Conservation (phyloP, 768 basidiomycete genomes). For the Rhodotorula diobovata region DNA sequence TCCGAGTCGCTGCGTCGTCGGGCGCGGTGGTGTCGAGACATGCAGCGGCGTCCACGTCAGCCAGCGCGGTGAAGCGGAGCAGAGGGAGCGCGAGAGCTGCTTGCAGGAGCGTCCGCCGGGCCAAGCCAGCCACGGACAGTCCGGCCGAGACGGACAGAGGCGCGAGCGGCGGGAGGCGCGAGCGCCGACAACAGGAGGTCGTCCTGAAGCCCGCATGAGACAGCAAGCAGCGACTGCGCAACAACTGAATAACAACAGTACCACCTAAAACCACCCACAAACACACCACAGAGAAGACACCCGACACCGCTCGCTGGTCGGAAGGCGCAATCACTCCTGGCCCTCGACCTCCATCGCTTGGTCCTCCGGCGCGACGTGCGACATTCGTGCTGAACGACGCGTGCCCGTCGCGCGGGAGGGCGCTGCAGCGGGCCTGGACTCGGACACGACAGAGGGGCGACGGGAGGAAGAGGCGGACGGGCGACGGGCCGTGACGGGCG, state of each 20-base stretch:
- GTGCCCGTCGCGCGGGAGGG: constrained; percentile 1
- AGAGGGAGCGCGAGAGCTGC: neutral
- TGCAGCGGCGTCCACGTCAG: neutral
- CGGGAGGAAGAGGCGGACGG: neutral
- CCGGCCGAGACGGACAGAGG: too few species aligned
- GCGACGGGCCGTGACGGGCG: neutral
- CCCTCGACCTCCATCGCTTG: constrained; percentile 25
- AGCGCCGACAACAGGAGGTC: too few species aligned
- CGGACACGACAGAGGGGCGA: neutral
- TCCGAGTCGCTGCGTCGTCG: neutral
- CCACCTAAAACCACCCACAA: too few species aligned
- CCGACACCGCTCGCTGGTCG: neutral
- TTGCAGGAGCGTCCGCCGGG: too few species aligned
- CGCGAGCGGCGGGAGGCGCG: too few species aligned
- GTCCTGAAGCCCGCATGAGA: too few species aligned
- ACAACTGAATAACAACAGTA: too few species aligned
- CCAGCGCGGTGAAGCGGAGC: neutral
- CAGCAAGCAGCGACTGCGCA: too few species aligned
- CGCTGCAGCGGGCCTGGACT: neutral
- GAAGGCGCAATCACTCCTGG: neutral
- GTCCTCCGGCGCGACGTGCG: constrained; percentile 1
- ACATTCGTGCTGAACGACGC: constrained; percentile 9
- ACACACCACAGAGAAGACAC: neutral
- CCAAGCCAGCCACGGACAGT: too few species aligned
- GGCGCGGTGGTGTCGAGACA: neutral